Evolutionary conservation across 2,329 filamentous ascomycete genomes (phyloP), one percentile per base, ranked within the genome.

Genomic region (Lecanicillium sp.): DNA sequence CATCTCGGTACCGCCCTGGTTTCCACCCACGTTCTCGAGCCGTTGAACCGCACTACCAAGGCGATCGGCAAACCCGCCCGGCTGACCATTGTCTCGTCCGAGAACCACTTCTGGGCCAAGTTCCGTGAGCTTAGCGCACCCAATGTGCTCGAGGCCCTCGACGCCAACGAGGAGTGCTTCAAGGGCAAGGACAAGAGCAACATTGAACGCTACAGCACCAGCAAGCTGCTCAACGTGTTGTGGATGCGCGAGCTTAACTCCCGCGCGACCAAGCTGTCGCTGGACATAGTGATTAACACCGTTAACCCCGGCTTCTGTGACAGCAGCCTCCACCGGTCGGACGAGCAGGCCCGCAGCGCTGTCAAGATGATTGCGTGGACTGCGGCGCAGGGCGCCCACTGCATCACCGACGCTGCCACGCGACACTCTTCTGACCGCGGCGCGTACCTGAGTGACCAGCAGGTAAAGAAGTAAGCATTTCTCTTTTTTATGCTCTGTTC

Each of bases 51-150:
- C 29, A 35, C 41, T 12, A 5, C 29, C 29, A 26, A 43, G 29
- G 35, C 17, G 19, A 20, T 44, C 9, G 29, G 27, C 21, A 24
- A 44, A 6, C 27, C 29, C 26, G 12, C 26, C 19, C 38, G 38
- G 15, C 24, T 40, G 14, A 29, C 39, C 17, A 30, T 42, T 29
- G 39, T 42, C 11, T 30, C 39, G 6, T 42, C 26, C 15, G 39
- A 42, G 26, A 42, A 42, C 39, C 26, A 42, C 39, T 42, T 42
- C 14, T 42, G 26, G 26, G 26, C 26, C 39, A 42, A 21, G 26
- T 40, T 40, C 38, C 38, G 38, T 10, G 38, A 40, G 38, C 38
- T 27, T 21, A 17, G 23, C 15, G 23, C 39, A 12, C 39, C 39
- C 24, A 42, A 21, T 26, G 30, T 41, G 24, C 38, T 41, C 8